Evolutionary conservation across 1,284 basidiomycete genomes (phyloP), one percentile per base, ranked within the genome.

Genomic region (Rhodotorula sp.): DNA sequence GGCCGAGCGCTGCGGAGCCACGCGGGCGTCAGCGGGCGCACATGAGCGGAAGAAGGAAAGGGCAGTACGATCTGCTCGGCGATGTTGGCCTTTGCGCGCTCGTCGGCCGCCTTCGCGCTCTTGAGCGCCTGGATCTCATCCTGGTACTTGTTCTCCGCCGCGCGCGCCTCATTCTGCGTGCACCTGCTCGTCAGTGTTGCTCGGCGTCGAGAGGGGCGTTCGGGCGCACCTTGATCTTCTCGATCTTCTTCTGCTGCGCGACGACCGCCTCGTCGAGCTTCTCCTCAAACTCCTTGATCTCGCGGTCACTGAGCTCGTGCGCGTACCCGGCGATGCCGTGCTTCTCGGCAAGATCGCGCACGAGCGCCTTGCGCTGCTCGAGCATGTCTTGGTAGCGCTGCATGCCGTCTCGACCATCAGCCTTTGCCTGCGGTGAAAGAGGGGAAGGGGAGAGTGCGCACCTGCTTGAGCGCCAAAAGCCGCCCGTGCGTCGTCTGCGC

Each of bases 301-400:
- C 86, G 36, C 88, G 86, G 62, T 87, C 85, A 64, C 87, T 87
- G 1, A 88, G 87, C 3, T 86, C 84, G 56, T 85, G 83, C 67
- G 87, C 88, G 78, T 88, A 94, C 0, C 92, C 93, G 65, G 87
- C 86, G 77, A 97, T 88, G 36, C 87, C 85, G 75, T 91, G 85
- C 71, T 87, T 87, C 57, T 87, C 84, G 59, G 88, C 86, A 17
- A 93, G 87, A 50, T 89, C 86, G 36, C 86, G 87, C 68, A 97
- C 89, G 41, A 89, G 83, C 17, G 85, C 83, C 80, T 95, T 92
- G 36, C 94, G 88, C 19, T 89, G 88, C 3, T 81, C 80, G 46
- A 94, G 82, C n/a, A 90, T 89, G 64, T 86, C 83, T 70, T 90
- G 87, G 81, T 96, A 91, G 15, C 87, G 86, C 91, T 95, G 44